phyloP scores from a whole-genome alignment of 2,329 filamentous ascomycete genomes.

The Colletotrichum sp. region DNA sequence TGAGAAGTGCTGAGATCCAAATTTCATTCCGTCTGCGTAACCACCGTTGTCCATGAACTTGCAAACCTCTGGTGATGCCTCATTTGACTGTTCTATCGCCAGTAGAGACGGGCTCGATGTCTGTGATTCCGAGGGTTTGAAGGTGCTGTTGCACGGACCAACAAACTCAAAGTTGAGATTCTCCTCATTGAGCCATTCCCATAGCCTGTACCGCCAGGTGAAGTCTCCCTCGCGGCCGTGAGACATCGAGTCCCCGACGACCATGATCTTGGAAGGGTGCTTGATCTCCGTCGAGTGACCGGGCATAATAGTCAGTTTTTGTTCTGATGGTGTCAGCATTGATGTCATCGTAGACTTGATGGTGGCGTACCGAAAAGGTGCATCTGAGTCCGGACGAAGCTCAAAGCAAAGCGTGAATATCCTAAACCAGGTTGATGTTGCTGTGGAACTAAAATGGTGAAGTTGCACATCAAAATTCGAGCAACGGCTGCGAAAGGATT shows the following conservation, averaged over 20 bases:
- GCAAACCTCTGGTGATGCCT: background rate
- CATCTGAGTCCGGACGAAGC: background rate
- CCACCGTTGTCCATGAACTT: slow-evolving; percentile 26
- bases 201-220: slow-evolving; percentile 47
- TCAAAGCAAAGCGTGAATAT: background rate
- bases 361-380: background rate
- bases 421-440: background rate
- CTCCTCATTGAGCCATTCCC: slow-evolving; percentile 39
- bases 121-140: slow-evolving; percentile 12
- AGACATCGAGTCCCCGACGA: slow-evolving; percentile 44
- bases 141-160: slow-evolving; percentile 41
- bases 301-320: background rate
- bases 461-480: background rate
- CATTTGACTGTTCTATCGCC: background rate
- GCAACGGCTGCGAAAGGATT: background rate
- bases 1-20: slow-evolving; percentile 36
- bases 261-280: slow-evolving; percentile 30
- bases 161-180: slow-evolving; percentile 31
- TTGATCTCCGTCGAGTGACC: background rate
- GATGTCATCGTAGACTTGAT: background rate
- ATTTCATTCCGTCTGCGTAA: slow-evolving; percentile 34
- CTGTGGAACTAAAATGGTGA: background rate
- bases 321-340: background rate
- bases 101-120: slow-evolving; percentile 19
- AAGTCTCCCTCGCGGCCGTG: slow-evolving; percentile 44